phyloP scores from a whole-genome alignment of 345 rosid species.

The Salix udensis region DNA sequence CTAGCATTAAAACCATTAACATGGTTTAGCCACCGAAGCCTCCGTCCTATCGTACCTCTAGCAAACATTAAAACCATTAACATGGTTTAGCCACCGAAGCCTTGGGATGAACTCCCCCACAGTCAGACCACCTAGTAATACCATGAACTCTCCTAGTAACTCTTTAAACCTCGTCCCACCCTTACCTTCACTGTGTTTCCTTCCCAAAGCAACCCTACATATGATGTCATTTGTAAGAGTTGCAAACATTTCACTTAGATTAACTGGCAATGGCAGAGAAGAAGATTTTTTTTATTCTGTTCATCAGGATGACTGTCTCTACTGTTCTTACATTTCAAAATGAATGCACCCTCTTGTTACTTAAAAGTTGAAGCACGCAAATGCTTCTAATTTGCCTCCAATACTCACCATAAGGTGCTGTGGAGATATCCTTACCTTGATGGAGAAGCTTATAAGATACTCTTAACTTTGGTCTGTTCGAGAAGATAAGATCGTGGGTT shows the following conservation, averaged over 20 bases:
- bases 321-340: conserved; percentile 39
- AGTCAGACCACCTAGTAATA: conserved; percentile 32
- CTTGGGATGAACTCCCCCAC: conserved; percentile 53
- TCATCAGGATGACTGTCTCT: conserved; percentile 29
- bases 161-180: conserved; percentile 26
- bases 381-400: conserved; percentile 66
- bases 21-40: conserved; percentile 45
- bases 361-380: conserved; percentile 45
- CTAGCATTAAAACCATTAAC: conserved; percentile 25
- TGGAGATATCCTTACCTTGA: conserved; percentile 30
- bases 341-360: conserved; percentile 50
- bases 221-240: conserved; percentile 35
- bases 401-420: conserved; percentile 59
- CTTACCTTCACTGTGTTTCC: conserved; percentile 39
- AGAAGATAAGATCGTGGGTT: too few relatives aligned
- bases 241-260: conserved; percentile 35
- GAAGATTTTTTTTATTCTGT: conserved; percentile 23
- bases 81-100: conserved; percentile 42
- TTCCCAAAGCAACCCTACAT: conserved; percentile 50
- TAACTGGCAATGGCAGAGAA: conserved; percentile 15
- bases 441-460: conserved; percentile 28
- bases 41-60: too few relatives aligned
- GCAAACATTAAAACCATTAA: conserved; percentile 27
- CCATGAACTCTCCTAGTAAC: conserved; percentile 21
- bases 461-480: conserved; percentile 18